Evolutionary conservation across 2,329 filamentous ascomycete genomes (phyloP), one percentile per base, ranked within the genome.

Genomic region (Fusarium ramigenum): DNA sequence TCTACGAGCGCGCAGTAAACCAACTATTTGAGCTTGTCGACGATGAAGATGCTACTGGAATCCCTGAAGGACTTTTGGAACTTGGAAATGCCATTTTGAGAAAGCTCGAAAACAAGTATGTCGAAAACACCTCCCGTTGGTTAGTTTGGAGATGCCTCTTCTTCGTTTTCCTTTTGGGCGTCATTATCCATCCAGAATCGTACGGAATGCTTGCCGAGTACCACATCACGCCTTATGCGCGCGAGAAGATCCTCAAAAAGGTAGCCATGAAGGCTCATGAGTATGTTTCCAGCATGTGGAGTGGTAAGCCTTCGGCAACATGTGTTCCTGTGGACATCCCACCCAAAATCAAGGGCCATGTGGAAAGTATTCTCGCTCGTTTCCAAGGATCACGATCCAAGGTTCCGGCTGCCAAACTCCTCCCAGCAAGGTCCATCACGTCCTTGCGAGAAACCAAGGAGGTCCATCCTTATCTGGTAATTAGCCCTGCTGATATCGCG

Each of bases 91-190:
- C 94, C 72, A 94, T 98, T 67, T 84, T 97, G 49, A 88, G 88
- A 66, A 95, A 95, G 77, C 85, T 97, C 67, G 91, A 93, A 73
- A 87, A 87, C 73, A 91, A 92, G 74, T 89, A 89, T 73, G 90
- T 93, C 70, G 91, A 93, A 74, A 90, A 90, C 75, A 94, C 94
- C 43, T 90, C 94, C 70, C 91, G 91, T 75, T 97, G 95, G 85
- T 89, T 98, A 74, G 91, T 98, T 72, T 93, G 92, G 77, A 93
- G 95, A 79, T 99, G 96, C 91, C 91, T 98, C 70, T 97, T 98
- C 81, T 93, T 94, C 71, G 92, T 92, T 58, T 98, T 96, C 82
- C 86, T 98, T 40, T 88, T 94, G 52, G 92, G 93, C 76, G 92
- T 94, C 60, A 90, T 98, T 78, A 93, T 94, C 53, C 93, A 96